phyloP scores from a whole-genome alignment of 2,329 filamentous ascomycete species.

The Tolypocladium album region DNA sequence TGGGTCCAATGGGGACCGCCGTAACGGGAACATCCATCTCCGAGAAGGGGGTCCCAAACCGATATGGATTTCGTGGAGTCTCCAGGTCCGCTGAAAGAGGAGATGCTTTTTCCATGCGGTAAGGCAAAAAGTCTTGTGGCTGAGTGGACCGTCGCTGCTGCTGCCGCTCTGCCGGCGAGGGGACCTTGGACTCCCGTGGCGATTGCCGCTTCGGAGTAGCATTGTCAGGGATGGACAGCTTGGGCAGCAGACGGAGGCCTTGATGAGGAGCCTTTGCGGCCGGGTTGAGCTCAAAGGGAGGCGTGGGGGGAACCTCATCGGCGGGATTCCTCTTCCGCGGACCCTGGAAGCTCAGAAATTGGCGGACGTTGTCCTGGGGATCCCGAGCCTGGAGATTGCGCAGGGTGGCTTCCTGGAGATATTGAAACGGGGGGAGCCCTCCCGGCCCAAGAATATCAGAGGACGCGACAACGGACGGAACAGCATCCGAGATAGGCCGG shows the following conservation, averaged over 20 bases:
- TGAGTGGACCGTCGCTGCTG: conserved; percentile 14
- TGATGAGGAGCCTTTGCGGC: conserved; percentile 35
- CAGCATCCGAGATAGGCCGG: conserved; percentile 62
- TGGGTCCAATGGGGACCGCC: conserved; percentile 56
- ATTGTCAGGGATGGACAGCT: conserved; percentile 46
- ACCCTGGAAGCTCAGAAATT: conserved; percentile 82
- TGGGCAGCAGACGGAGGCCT: conserved; percentile 48
- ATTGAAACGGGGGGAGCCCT: conserved; percentile 49
- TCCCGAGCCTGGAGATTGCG: conserved; percentile 61
- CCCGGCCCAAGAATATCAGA: conserved; percentile 78
- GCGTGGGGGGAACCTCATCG: conserved; percentile 54
- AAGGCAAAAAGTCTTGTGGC: conserved; percentile 30
- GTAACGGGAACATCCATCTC: conserved; percentile 84
- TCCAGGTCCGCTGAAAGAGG: conserved; percentile 45
- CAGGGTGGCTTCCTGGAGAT: conserved; percentile 65
- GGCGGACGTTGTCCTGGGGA: conserved; percentile 84
- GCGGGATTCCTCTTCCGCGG: conserved; percentile 47
- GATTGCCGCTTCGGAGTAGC: conserved; percentile 16
- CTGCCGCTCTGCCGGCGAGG: conserved; percentile 15
- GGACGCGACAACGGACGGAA: conserved; percentile 78
- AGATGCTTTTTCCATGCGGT: conserved; percentile 40
- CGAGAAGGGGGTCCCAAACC: conserved; percentile 78
- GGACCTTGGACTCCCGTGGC: conserved; percentile 16
- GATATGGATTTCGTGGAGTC: conserved; percentile 51
- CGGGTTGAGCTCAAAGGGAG: conserved; percentile 56